Evolutionary conservation across 1,284 basidiomycete genomes (phyloP).

Genomic region (Ceratobasidium sp.): DNA sequence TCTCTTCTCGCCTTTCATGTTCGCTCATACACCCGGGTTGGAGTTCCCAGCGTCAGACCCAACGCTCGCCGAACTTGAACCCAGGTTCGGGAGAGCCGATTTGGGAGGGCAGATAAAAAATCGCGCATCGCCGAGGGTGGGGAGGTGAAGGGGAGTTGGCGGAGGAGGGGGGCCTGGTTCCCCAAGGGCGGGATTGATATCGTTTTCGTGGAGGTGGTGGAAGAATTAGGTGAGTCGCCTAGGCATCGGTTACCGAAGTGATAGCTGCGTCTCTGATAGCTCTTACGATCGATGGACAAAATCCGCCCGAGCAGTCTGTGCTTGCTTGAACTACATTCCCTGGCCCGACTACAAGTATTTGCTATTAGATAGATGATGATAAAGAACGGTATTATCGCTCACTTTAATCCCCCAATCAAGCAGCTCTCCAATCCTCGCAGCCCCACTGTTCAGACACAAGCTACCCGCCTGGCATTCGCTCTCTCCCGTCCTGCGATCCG

Average conservation of each 20-base stretch:
- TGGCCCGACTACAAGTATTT: conserved; percentile 72
- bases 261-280: conserved; percentile 84
- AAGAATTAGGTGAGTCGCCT: conserved; percentile 46
- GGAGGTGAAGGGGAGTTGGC: conserved; percentile 87
- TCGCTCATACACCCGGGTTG: conserved; percentile 70
- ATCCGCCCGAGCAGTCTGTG: conserved; percentile 92
- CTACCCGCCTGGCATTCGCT: conserved; percentile 96
- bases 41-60: conserved; percentile 57
- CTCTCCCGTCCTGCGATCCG: conserved; percentile 77
- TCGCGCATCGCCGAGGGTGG: too few species aligned
- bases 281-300: conserved; percentile 82
- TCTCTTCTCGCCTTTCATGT: conserved; percentile 51
- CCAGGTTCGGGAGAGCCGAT: too few species aligned
- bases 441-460: conserved; percentile 87
- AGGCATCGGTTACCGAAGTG: conserved; percentile 77
- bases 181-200: conserved; percentile 50
- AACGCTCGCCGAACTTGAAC: conserved; percentile 74
- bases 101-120: too few species aligned
- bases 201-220: conserved; percentile 20
- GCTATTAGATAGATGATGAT: not conserved
- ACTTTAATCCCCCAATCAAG: conserved; percentile 90
- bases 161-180: conserved; percentile 73
- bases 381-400: conserved; percentile 44
- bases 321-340: too few species aligned
- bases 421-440: conserved; percentile 80